Evolutionary conservation across 192 early-diverging fungal species (phyloP).

Genomic region (Coemansia reversa): DNA sequence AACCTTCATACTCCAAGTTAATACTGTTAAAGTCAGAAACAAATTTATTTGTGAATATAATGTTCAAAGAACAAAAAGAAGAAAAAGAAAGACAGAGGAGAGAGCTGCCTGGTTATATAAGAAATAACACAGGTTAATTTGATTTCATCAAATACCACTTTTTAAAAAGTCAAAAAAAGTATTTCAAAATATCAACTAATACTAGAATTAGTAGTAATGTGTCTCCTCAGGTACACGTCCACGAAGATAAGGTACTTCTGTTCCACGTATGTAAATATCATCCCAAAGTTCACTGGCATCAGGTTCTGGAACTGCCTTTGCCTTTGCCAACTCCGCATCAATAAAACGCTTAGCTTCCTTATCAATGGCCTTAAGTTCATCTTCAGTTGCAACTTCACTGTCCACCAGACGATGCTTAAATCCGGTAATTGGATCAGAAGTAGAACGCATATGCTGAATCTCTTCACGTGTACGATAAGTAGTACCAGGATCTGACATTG

Average conservation of each 20-base stretch:
- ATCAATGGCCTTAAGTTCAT: slow-evolving; percentile 90
- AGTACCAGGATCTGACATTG: slow-evolving; percentile 99
- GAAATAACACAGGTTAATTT: no score
- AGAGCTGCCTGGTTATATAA: no score
- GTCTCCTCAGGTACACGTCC: slow-evolving; percentile 82
- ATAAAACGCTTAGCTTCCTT: slow-evolving; percentile 85
- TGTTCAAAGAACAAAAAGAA: no score
- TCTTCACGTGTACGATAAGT: slow-evolving; percentile 99
- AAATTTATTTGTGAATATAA: no score
- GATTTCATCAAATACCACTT: no score
- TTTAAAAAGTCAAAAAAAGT: no score
- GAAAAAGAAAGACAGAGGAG: no score
- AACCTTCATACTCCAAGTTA: no score
- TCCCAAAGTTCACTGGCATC: slow-evolving; percentile 67
- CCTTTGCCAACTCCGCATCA: slow-evolving; percentile 80
- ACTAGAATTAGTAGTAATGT: slow-evolving; percentile 61
- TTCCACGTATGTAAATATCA: slow-evolving; percentile 79
- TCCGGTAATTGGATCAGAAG: slow-evolving; percentile 90
- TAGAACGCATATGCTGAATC: slow-evolving; percentile 96
- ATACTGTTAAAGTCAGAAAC: no score
- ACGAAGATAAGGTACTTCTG: slow-evolving; percentile 70
- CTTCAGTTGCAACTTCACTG: slow-evolving; percentile 68
- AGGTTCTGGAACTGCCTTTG: slow-evolving; percentile 80
- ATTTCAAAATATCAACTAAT: no score
- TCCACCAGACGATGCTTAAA: slow-evolving; percentile 83